Base-by-base conservation (phyloP, 2,329 filamentous ascomycete genomes). In the Grosmannia huntii region DNA sequence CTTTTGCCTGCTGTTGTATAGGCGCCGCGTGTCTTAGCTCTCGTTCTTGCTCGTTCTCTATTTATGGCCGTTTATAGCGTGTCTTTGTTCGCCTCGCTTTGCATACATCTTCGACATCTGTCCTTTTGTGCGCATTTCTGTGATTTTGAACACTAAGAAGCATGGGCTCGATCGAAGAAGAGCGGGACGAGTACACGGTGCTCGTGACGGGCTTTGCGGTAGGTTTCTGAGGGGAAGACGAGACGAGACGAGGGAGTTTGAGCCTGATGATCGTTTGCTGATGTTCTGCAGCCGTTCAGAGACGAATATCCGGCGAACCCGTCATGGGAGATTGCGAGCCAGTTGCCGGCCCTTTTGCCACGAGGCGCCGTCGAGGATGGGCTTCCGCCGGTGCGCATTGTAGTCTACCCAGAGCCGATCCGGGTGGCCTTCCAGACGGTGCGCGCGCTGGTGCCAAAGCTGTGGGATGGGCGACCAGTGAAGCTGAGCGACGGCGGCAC, bases 321-420 rank as follows among this genome's bases (percentile, higher is more conserved):
- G 10, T 90, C 89, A 3, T 91, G 83, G 79, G 81, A 91, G 67
- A 91, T 95, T 67, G 83, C 86, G 54, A 77, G 76, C 28, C 75
- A 74, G 23, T 80, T 95, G n/a, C 85, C 89, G 4, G 70, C 78
- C 2, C 78, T 80, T 64, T 78, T 91, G 5, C 80, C 83, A 2
- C n/a, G n/a, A n/a, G n/a, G n/a, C n/a, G 64, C 67, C 52, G 53
- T 48, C 62, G n/a, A 52, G 44, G 25, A 28, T 2, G 50, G 31
- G 4, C 3, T 12, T 48, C 62, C 72, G 23, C 75, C 73, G 16
- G 81, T 89, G 57, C 80, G 79, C 63, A 80, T 90, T 62, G 70
- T 85, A 56, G 75, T 82, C 27, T 83, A 90, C 66, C 81, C 84
- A 0, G 73, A 79, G 49, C 79, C 88, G 0, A 76, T 95, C 50